Evolutionary conservation across 2,329 filamentous ascomycete species (phyloP), one percentile per base, ranked within the genome.

Genomic region (Pestalotiopsis sp.): DNA sequence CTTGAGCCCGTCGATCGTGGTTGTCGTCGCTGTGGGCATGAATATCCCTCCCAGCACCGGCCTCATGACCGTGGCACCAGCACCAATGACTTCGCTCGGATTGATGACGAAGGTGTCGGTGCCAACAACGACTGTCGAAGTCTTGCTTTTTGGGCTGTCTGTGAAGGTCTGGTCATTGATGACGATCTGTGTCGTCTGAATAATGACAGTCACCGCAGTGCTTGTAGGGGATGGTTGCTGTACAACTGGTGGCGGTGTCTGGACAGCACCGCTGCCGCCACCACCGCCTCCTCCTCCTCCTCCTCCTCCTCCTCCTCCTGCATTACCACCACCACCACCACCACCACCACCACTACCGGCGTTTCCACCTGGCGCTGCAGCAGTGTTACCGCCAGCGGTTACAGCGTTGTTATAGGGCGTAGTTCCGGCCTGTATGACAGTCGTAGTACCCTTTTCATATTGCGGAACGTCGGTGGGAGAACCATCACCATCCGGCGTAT

Each of bases 151-250:
- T 14, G 77, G 75, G 39, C 82, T 78, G 66, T 81, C 78, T 0
- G 76, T 77, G 66, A 86, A 82, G 0, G 85, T 87, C 65, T 81
- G 76, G 45, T 78, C 78, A 69, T 85, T 83, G 68, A 88, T 84
- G 65, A 86, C 76, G 4, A 88, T 84, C 45, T 79, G 76, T 49
- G 79, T 77, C 3, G 81, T 83, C 60, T 81, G 81, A 12, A 85
- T 82, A 17, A 80, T 83, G 3, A 88, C 75, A 1, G 78, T 82
- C 68, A 84, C 69, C 1, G 80, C 79, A 6, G 73, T 67, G 20
- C 68, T 64, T 31, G 66, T 31, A n/a, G 61, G 62, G 9, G 62
- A 66, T 17, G 13, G 9, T 52, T 49, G 61, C 25, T 38, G 39
- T 9, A 23, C 39, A 25, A 39, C 14, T 5, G 39, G 38, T 23